Percentiles rank a stretch among this genome's conserved stretches.
phyloP scores from a whole-genome alignment of 805 yeast species.

The Cyberlindnera maclurae region DNA sequence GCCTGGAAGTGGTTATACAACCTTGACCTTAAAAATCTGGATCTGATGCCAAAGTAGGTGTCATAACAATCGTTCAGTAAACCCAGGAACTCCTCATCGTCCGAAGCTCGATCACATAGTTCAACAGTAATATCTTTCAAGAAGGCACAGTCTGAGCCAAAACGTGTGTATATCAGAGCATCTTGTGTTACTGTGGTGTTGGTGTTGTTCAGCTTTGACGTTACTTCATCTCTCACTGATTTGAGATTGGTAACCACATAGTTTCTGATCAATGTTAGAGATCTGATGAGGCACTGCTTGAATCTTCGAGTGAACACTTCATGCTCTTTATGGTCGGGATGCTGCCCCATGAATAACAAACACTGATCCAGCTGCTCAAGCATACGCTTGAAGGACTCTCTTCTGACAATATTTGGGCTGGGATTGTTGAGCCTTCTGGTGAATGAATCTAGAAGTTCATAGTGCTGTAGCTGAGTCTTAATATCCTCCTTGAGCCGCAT shows the following conservation, averaged over 20 bases:
- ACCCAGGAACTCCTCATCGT: slow-evolving; percentile 54
- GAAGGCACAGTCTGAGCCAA: slow-evolving; percentile 36
- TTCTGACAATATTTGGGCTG: slow-evolving; percentile 59
- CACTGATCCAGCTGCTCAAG: slow-evolving; percentile 60
- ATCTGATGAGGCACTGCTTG: slow-evolving; percentile 77
- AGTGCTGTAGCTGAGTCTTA: slow-evolving; percentile 44
- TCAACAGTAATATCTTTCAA: slow-evolving; percentile 31
- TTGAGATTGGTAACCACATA: slow-evolving; percentile 43
- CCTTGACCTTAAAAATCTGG: slow-evolving; percentile 37
- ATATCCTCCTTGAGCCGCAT: slow-evolving; percentile 38
- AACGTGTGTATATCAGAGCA: slow-evolving; percentile 62
- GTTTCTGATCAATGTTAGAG: slow-evolving; percentile 67
- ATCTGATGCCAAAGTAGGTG: slow-evolving; percentile 55
- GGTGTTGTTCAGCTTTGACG: slow-evolving; percentile 17
- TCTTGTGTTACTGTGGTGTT: slow-evolving; percentile 41
- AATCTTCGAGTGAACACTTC: slow-evolving; percentile 65
- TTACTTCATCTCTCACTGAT: slow-evolving; percentile 25
- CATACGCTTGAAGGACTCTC: slow-evolving; percentile 46
- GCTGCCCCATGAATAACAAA: slow-evolving; percentile 47
- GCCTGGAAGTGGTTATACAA: slow-evolving; percentile 32
- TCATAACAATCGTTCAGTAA: slow-evolving; percentile 57
- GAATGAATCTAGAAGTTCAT: slow-evolving; percentile 65
- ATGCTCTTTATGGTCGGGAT: slow-evolving; percentile 46
- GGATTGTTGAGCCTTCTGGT: slow-evolving; percentile 63
- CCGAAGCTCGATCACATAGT: slow-evolving; percentile 31